Percentiles rank a stretch among this genome's conserved stretches.
phyloP scores from a whole-genome alignment of 2,329 filamentous ascomycete species.

The Colletotrichum tamarilloi region DNA sequence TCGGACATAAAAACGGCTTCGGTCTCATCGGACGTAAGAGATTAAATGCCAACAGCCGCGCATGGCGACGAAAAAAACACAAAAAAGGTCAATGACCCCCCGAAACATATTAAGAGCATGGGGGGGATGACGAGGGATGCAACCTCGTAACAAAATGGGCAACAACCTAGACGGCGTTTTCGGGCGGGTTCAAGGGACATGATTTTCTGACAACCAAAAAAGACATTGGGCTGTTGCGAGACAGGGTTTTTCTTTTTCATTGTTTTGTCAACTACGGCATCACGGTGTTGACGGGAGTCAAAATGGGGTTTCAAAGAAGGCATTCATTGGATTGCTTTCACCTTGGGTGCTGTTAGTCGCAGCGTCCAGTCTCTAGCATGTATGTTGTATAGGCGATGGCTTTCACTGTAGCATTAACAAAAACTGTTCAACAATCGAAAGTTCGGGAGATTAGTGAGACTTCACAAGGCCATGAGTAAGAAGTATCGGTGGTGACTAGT shows the following conservation, averaged over 20 bases:
- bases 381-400: not conserved
- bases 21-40: constrained; percentile 27
- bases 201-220: not conserved
- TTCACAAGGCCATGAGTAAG: not conserved
- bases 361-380: not conserved
- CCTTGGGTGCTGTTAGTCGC: not conserved
- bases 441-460: not conserved
- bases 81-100: not conserved
- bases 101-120: not conserved
- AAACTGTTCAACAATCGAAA: not conserved
- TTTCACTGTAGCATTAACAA: not conserved
- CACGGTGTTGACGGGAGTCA: not conserved
- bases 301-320: not conserved
- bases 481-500: fast-evolving
- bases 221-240: constrained; percentile 18
- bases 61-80: constrained; percentile 1
- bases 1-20: constrained; percentile 23
- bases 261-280: not conserved
- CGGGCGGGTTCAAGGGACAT: not conserved
- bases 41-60: constrained; percentile 1
- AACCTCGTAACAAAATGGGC: not conserved
- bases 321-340: not conserved
- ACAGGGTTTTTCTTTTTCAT: not conserved
- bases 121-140: not conserved
- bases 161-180: constrained; percentile 30